Evolutionary conservation across 2,329 filamentous ascomycete genomes (phyloP).

Genomic region (Trichoderma brevicompactum): DNA sequence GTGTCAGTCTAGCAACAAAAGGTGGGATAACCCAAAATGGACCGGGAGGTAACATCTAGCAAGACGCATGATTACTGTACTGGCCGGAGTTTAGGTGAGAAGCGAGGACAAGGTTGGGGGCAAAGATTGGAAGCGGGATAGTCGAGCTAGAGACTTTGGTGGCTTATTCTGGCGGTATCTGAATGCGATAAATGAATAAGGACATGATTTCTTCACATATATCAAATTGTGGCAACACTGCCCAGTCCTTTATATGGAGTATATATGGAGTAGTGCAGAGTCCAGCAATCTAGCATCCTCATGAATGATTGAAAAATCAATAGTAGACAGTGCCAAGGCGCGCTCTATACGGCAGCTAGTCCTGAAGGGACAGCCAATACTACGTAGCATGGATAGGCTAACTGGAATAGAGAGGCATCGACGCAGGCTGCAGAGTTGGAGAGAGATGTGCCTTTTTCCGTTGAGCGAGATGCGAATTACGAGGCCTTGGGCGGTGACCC

Average conservation of each 20-base stretch:
- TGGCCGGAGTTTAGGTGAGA: not conserved
- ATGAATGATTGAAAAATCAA: not conserved
- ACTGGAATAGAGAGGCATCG: not conserved
- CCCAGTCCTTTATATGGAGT: too few relatives aligned
- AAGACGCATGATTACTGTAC: too few relatives aligned
- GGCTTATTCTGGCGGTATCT: not conserved
- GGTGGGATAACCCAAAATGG: not conserved
- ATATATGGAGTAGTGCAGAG: not conserved
- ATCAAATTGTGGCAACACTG: too few relatives aligned
- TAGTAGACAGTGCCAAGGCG: not conserved
- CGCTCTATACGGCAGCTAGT: not conserved
- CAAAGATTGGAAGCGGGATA: too few relatives aligned
- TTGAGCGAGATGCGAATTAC: not conserved
- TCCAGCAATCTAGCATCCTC: not conserved
- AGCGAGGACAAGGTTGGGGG: not conserved
- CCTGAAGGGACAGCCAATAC: not conserved
- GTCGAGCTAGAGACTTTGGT: too few relatives aligned
- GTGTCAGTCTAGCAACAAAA: too few relatives aligned
- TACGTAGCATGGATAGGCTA: conserved; percentile 1
- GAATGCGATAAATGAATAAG: not conserved
- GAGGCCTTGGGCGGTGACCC: conserved; percentile 9
- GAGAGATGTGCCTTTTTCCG: not conserved
- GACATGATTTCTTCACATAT: not conserved
- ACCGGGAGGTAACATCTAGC: too few relatives aligned
- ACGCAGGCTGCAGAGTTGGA: not conserved